Evolutionary conservation across 2,329 filamentous ascomycete genomes (phyloP).

Genomic region (Clathrospora elynae): DNA sequence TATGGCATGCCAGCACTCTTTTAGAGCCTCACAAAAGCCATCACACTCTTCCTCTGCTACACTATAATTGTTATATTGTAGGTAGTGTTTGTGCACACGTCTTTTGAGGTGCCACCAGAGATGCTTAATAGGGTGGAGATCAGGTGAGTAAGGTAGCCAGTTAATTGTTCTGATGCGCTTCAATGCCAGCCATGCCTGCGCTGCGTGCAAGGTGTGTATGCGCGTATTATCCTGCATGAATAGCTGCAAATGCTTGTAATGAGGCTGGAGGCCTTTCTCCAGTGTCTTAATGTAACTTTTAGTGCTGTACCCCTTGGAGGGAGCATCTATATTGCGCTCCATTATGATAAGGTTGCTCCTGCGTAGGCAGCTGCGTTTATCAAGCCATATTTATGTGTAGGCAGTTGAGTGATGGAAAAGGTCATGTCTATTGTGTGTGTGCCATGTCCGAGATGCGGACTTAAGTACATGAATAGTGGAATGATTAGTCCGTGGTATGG

Average conservation of each 20-base stretch:
- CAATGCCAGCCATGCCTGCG: conserved; percentile 17
- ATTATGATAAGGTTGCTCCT: no score
- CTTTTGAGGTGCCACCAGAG: conserved; percentile 29
- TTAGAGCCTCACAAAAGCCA: no score
- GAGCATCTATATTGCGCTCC: conserved; percentile 14
- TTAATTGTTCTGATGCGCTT: conserved; percentile 22
- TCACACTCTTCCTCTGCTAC: no score
- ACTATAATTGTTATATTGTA: conserved; percentile 21
- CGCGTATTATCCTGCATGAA: conserved; percentile 31
- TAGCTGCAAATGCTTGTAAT: conserved; percentile 7
- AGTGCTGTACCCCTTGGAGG: conserved; percentile 8
- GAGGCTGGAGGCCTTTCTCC: conserved; percentile 9
- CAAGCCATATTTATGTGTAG: no score
- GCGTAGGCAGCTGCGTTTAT: no score
- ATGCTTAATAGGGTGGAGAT: conserved; percentile 39
- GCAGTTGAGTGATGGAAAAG: no score
- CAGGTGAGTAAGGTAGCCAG: conserved; percentile 27
- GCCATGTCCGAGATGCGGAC: no score
- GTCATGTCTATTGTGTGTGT: no score
- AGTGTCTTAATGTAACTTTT: conserved; percentile 16
- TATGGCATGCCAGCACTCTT: no score
- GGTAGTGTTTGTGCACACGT: conserved; percentile 20
- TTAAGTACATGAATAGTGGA: no score
- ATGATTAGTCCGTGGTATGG: no score
- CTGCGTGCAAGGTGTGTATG: conserved; percentile 20